Conservation (phyloP, 2,329 filamentous ascomycete genomes). For the Fusarium chaquense region DNA sequence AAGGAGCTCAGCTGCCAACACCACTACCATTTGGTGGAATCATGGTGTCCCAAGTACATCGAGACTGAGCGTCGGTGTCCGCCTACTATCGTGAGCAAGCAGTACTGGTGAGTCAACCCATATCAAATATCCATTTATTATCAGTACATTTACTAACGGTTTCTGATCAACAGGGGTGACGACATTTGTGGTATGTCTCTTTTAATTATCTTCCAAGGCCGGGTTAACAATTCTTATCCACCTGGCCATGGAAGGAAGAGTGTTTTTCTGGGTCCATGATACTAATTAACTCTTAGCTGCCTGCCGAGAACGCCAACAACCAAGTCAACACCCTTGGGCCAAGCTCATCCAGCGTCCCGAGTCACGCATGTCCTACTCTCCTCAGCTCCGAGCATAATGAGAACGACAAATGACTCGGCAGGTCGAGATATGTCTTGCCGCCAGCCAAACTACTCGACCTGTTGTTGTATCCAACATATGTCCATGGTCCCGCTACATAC, state of each 20-base stretch:
- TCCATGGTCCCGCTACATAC: not conserved
- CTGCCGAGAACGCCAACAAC: slow-evolving; percentile 56
- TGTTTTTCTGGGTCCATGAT: slow-evolving; percentile 13
- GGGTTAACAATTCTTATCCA: not conserved
- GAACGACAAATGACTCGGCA: slow-evolving; percentile 14
- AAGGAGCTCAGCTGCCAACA: slow-evolving; percentile 65
- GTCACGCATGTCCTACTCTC: slow-evolving; percentile 46
- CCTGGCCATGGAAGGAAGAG: slow-evolving; percentile 1
- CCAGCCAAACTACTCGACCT: slow-evolving; percentile 2
- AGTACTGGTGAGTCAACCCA: slow-evolving; percentile 56
- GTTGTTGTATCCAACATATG: not conserved
- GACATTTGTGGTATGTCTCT: slow-evolving; percentile 59
- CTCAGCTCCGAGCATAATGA: slow-evolving; percentile 50
- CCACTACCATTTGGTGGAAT: slow-evolving; percentile 63
- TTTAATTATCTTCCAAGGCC: slow-evolving; percentile 15
- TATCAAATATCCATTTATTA: not conserved
- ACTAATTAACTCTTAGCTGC: slow-evolving; percentile 51
- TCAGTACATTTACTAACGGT: slow-evolving; percentile 42
- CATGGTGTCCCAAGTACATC: slow-evolving; percentile 61
- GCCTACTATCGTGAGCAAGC: slow-evolving; percentile 59
- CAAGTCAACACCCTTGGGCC: slow-evolving; percentile 55
- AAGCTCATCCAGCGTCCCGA: slow-evolving; percentile 54
- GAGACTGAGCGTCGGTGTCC: slow-evolving; percentile 59
- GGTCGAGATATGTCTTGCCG: slow-evolving; percentile 26
- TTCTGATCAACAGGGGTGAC: slow-evolving; percentile 53